These are phyloP conservation scores for Trichosanthes truncata DNA, from an alignment of 306 rosid species.

Conservation along the genomic window DNA sequence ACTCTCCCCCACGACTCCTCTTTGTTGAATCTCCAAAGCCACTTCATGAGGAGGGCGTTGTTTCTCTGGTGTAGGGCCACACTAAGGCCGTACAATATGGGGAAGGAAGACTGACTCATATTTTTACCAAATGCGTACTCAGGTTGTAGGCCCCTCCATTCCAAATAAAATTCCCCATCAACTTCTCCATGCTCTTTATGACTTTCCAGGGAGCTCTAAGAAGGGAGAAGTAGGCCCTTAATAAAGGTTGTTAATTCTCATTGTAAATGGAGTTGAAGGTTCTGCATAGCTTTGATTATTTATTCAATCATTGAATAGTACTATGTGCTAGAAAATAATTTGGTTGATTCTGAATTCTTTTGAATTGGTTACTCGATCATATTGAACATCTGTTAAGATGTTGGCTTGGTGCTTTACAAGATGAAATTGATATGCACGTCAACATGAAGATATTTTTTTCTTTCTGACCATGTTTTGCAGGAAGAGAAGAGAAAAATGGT, in stretches of 20 bases:
- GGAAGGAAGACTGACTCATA: neutral
- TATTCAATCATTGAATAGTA: neutral
- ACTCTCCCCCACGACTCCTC: neutral
- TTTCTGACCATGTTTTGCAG: conserved; percentile 31
- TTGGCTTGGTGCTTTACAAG: neutral
- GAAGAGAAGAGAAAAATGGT: conserved; percentile 96
- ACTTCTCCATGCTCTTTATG: neutral
- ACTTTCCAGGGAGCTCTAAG: neutral
- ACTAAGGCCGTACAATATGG: neutral
- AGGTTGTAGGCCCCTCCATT: neutral
- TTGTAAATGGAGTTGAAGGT: neutral
- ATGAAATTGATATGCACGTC: neutral
- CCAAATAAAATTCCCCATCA: neutral
- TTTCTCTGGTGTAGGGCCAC: neutral
- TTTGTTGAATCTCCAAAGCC: neutral
- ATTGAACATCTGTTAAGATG: neutral
- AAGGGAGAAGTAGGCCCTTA: neutral
- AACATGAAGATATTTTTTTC: neutral
- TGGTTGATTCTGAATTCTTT: neutral
- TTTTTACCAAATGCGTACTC: neutral
- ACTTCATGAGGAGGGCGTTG: neutral
- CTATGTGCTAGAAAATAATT: neutral
- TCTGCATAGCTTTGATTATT: neutral
- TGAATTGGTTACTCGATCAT: neutral
- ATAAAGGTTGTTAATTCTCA: neutral